Conservation (phyloP, 83 land plant genomes). For the Diphasiastrum complanatum region DNA sequence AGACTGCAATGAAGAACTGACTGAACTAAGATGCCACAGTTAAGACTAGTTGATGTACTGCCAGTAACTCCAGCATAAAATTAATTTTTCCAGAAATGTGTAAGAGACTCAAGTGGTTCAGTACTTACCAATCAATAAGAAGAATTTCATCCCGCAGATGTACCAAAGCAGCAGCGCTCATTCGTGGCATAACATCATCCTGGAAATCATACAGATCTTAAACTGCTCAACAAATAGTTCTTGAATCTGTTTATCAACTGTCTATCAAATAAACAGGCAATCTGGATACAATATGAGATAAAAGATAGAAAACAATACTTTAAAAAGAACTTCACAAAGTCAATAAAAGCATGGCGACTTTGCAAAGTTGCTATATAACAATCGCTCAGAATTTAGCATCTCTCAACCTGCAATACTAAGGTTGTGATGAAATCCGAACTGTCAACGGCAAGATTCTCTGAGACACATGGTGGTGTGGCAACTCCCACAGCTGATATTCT, state of each 20-base stretch:
- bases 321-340: no score
- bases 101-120: not conserved
- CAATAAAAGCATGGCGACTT: not conserved
- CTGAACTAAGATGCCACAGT: no score
- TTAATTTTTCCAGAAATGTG: slow-evolving; percentile 7
- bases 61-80: no score
- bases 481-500: slow-evolving; percentile 61
- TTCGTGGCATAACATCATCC: slow-evolving; percentile 86
- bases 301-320: no score
- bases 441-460: slow-evolving; percentile 61
- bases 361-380: not conserved
- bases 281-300: no score
- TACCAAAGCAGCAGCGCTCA: slow-evolving; percentile 61
- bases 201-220: slow-evolving; percentile 18
- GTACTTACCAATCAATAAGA: slow-evolving; percentile 68
- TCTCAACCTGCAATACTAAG: slow-evolving; percentile 68
- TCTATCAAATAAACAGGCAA: no score
- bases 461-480: slow-evolving; percentile 90
- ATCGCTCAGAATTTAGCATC: not conserved
- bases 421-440: slow-evolving; percentile 60
- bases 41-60: no score
- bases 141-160: slow-evolving; percentile 82
- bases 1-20: no score
- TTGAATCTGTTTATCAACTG: no score
- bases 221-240: no score